phyloP scores from a whole-genome alignment of 2,329 filamentous ascomycete species.

The Onygenales sp. region DNA sequence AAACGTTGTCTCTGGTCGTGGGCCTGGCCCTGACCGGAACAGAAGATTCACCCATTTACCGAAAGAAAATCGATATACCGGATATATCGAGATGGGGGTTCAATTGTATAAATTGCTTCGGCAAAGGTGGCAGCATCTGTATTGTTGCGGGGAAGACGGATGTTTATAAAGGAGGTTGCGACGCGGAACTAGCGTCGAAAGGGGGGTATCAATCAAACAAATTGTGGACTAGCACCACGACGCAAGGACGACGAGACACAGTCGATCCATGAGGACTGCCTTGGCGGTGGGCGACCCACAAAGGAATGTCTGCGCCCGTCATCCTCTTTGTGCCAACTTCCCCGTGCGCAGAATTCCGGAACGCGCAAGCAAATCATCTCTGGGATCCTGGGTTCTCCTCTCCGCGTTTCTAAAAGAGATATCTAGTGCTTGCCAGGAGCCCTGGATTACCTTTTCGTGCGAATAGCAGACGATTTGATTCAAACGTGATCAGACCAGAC shows the following conservation, averaged over 20 bases:
- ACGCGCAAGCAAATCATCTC: too few species aligned
- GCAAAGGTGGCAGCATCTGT: background rate
- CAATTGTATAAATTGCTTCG: background rate
- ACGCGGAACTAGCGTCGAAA: background rate
- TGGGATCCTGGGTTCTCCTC: too few species aligned
- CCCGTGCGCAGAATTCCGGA: too few species aligned
- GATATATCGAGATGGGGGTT: background rate
- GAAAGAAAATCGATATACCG: background rate
- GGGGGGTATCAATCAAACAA: background rate
- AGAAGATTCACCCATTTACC: background rate
- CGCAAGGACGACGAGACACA: background rate
- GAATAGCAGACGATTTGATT: too few species aligned
- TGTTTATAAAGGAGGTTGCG: background rate
- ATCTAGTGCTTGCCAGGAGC: too few species aligned
- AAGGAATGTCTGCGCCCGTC: background rate
- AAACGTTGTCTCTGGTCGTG: constrained; percentile 35
- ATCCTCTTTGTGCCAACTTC: too few species aligned
- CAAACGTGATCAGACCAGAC: too few species aligned
- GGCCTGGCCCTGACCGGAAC: background rate
- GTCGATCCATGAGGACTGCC: background rate
- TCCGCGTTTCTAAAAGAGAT: too few species aligned
- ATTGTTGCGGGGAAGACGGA: background rate
- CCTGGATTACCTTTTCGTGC: too few species aligned
- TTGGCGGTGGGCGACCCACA: background rate
- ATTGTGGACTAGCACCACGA: background rate